phyloP scores from a whole-genome alignment of 2,329 filamentous ascomycete genomes.

The Pseudopyrenochaeta lycopersici region DNA sequence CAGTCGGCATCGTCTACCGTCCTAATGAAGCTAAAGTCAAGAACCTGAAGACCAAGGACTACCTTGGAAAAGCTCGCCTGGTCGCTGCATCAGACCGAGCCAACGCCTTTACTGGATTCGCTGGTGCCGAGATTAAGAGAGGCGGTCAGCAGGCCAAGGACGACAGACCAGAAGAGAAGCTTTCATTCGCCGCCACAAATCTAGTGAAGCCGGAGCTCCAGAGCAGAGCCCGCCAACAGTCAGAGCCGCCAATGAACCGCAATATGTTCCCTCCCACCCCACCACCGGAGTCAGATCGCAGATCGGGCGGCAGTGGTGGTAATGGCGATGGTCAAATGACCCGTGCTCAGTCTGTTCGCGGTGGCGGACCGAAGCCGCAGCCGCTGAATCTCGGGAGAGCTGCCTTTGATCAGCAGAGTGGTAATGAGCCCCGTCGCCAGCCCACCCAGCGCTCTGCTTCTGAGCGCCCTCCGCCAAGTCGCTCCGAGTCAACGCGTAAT shows the following conservation, averaged over 20 bases:
- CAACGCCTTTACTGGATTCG: slow-evolving; percentile 84
- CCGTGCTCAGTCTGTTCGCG: slow-evolving; percentile 60
- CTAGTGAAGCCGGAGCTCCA: slow-evolving; percentile 86
- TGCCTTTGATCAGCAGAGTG: slow-evolving; percentile 54
- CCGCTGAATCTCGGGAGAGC: slow-evolving; percentile 59
- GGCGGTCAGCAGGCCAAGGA: slow-evolving; percentile 69
- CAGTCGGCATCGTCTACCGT: slow-evolving; percentile 92
- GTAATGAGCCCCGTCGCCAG: slow-evolving; percentile 44
- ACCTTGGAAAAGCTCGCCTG: slow-evolving; percentile 92
- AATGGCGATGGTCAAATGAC: slow-evolving; percentile 48
- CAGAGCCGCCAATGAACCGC: slow-evolving; percentile 79
- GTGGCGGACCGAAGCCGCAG: slow-evolving; percentile 58
- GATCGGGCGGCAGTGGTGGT: slow-evolving; percentile 32
- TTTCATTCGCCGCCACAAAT: slow-evolving; percentile 92
- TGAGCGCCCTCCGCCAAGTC: slow-evolving; percentile 52
- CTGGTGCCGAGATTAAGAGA: slow-evolving; percentile 81
- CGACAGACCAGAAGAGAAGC: slow-evolving; percentile 81
- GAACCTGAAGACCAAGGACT: slow-evolving; percentile 97
- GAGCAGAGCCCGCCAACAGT: slow-evolving; percentile 80
- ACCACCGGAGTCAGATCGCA: slow-evolving; percentile 81
- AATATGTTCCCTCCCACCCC: slow-evolving; percentile 98
- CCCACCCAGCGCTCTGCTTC: slow-evolving; percentile 54
- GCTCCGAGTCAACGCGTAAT: slow-evolving; percentile 47
- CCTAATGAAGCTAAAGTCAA: slow-evolving; percentile 98
- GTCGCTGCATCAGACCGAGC: slow-evolving; percentile 85